phyloP scores from a whole-genome alignment of 257 asterid genomes.

The Datura wrightii region DNA sequence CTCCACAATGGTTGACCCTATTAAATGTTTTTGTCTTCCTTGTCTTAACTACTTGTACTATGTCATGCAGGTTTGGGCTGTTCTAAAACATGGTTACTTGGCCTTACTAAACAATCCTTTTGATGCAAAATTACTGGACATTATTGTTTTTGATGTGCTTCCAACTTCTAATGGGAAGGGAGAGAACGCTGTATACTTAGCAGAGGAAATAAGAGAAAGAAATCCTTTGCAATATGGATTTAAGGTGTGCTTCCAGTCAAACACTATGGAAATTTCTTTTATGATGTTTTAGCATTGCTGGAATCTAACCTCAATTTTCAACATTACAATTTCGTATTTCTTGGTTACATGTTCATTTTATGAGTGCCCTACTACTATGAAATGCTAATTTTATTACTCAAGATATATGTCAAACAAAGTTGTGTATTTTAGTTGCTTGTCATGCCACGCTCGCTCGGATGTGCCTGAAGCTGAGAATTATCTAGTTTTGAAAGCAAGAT shows the following conservation, averaged over 20 bases:
- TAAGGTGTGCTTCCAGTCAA: slow-evolving; percentile 56
- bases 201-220: slow-evolving; percentile 57
- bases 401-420: not conserved
- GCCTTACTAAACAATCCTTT: slow-evolving; percentile 85
- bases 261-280: not conserved
- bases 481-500: slow-evolving; percentile 1
- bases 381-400: not conserved
- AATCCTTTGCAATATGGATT: slow-evolving; percentile 83
- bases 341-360: not conserved
- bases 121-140: slow-evolving; percentile 74
- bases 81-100: slow-evolving; percentile 87
- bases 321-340: not conserved
- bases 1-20: slow-evolving; percentile 20
- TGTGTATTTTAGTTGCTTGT: slow-evolving; percentile 12
- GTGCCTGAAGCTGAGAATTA: slow-evolving; percentile 19
- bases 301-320: not conserved
- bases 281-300: slow-evolving; percentile 15
- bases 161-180: slow-evolving; percentile 58
- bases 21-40: not conserved
- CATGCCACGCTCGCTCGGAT: not conserved
- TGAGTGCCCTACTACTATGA: not conserved
- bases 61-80: slow-evolving; percentile 85
- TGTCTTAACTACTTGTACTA: not conserved
- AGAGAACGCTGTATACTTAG: slow-evolving; percentile 55
- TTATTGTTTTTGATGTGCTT: slow-evolving; percentile 70